Conservation (phyloP, 352 stramenopile species). For the Thalassiosira mediterranea region DNA sequence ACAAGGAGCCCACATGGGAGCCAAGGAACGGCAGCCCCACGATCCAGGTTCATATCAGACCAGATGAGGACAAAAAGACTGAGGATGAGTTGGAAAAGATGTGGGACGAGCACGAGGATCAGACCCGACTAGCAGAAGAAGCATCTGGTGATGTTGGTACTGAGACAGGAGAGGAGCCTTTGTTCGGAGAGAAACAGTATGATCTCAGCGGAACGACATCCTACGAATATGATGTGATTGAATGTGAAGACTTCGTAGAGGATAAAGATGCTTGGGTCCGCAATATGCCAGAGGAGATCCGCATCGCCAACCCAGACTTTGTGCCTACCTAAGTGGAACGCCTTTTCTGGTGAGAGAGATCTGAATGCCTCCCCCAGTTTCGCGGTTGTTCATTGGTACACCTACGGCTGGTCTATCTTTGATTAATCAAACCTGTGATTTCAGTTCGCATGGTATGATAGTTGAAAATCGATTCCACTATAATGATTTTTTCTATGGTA, state of each 20-base stretch:
- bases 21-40: slow-evolving; percentile 76
- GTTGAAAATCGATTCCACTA: no score
- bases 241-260: slow-evolving; percentile 78
- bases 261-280: slow-evolving; percentile 74
- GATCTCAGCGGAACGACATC: slow-evolving; percentile 65
- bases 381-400: no score
- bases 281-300: slow-evolving; percentile 84
- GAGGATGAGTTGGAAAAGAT: slow-evolving; percentile 58
- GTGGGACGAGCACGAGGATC: slow-evolving; percentile 63
- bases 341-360: no score
- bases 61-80: slow-evolving; percentile 31
- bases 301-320: slow-evolving; percentile 78
- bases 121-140: slow-evolving; percentile 54
- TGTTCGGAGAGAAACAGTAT: slow-evolving; percentile 64
- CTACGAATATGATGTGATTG: slow-evolving; percentile 83
- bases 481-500: no score
- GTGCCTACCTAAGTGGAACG: slow-evolving; percentile 74
- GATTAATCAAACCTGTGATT: no score
- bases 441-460: no score
- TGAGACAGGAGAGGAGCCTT: slow-evolving; percentile 12
- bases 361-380: no score
- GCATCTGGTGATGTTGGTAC: slow-evolving; percentile 15
- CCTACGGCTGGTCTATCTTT: no score
- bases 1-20: slow-evolving; percentile 70
- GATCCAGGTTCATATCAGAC: slow-evolving; percentile 81